These are phyloP conservation scores for Candida neerlandica DNA, from an alignment of 1,139 yeast species.

Conservation along the genomic window DNA sequence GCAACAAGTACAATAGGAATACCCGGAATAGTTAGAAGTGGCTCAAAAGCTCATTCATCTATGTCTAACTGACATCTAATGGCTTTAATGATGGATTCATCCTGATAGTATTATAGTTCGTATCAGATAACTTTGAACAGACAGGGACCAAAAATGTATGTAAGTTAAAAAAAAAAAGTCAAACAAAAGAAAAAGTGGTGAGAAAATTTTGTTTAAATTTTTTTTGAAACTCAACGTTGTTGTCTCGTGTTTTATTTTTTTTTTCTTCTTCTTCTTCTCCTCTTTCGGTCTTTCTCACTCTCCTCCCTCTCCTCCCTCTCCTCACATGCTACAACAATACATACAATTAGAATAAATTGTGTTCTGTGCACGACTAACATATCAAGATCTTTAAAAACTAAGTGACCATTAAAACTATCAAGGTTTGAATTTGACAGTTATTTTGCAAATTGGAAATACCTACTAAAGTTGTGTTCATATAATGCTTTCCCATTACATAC, in stretches of 20 bases:
- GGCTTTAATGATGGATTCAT: background rate
- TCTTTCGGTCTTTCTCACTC: no score
- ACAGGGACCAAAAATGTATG: background rate
- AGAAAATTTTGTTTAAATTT: background rate
- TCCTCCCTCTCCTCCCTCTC: no score
- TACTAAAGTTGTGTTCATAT: no score
- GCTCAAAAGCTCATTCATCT: background rate
- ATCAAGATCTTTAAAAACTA: no score
- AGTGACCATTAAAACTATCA: no score
- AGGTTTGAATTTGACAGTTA: no score
- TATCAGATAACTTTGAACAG: background rate
- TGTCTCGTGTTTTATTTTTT: background rate
- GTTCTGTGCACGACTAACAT: no score
- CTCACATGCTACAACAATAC: no score
- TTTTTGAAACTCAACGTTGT: background rate
- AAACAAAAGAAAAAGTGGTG: conserved; percentile 4
- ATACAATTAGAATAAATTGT: no score
- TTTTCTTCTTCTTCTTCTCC: background rate
- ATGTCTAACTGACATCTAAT: background rate
- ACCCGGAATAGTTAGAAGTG: background rate
- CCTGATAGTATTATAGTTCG: background rate
- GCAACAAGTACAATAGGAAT: background rate
- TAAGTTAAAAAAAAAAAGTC: background rate
- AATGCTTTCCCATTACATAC: no score
- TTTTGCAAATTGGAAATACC: no score